Percentiles rank a stretch among this genome's conserved stretches.
phyloP scores from a whole-genome alignment of 2,329 filamentous ascomycete species.

The Sordariomycetes sp. region DNA sequence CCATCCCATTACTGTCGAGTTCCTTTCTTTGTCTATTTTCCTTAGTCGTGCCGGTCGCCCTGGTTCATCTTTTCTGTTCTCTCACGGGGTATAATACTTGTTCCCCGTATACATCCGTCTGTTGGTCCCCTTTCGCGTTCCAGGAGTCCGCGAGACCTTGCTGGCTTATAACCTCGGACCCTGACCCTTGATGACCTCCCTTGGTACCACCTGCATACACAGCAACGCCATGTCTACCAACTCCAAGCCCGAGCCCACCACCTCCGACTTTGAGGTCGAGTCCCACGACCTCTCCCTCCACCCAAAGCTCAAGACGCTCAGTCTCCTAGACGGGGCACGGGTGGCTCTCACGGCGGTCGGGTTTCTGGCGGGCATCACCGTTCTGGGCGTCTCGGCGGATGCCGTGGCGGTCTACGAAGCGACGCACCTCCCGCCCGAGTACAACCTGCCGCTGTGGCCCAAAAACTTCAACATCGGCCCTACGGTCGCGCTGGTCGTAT shows the following conservation, averaged over 20 bases:
- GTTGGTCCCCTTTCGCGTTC: background rate
- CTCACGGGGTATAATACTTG: background rate
- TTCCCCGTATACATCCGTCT: background rate
- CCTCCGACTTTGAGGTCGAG: constrained; percentile 39
- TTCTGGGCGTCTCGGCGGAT: constrained; percentile 44
- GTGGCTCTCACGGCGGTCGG: constrained; percentile 37
- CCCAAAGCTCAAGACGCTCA: constrained; percentile 26
- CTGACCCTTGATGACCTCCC: background rate
- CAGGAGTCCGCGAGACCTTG: background rate
- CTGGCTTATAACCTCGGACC: background rate
- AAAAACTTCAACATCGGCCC: constrained; percentile 44
- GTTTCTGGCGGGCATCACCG: constrained; percentile 37
- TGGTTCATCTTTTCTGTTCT: background rate
- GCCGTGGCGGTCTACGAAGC: constrained; percentile 42
- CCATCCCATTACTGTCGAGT: background rate
- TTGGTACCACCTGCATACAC: background rate
- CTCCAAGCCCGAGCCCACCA: constrained; percentile 25
- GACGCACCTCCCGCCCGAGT: constrained; percentile 36
- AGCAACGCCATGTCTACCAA: constrained; percentile 11
- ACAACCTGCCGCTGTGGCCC: constrained; percentile 47
- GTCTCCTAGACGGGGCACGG: constrained; percentile 30
- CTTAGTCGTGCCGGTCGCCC: background rate
- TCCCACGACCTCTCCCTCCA: constrained; percentile 22
- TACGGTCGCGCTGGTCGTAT: constrained; percentile 41
- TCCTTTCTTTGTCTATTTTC: background rate